Evolutionary conservation across 139 green algal genomes (phyloP), one percentile per base, ranked within the genome.

Genomic region (Chlorella sp.): DNA sequence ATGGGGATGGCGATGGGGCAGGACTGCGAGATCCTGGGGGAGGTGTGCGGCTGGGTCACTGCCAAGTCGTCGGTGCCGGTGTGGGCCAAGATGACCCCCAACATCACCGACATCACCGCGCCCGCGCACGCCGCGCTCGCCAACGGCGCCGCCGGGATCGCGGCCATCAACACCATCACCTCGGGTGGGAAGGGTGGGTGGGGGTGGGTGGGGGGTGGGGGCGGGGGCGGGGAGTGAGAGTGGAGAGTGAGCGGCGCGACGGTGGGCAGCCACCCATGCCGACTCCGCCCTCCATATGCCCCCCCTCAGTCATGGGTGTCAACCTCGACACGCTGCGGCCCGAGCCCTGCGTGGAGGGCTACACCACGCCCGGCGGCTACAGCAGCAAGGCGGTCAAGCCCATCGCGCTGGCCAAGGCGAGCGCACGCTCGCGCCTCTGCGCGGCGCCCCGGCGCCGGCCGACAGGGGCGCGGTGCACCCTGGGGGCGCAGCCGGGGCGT

Each of bases 51-150:
- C 35, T 99, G 95, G 95, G 94, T 98, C 80, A 95, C 95, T 70
- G 83, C 79, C 1, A 86, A 83, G 27, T 85, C 95, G 40, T 95
- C 71, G 21, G 81, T 92, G 23, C 95, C 95, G 0, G 96, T 99
- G 46, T 99, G 95, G 95, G 92, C 93, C 73, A 99, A 99, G 86
- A 98, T 99, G 95, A 98, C 95, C 11, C 95, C 95, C 42, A 99
- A 99, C 90, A 91, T 99, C 67, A 99, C 96, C 5, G 65, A 73
- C 67, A 81, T 73, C 70, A 53, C 53, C 17, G 5, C 40, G 56
- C 67, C 75, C 6, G 77, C 82, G 19, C 76, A 58, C 59, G 64
- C 67, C 7, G 73, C 85, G 8, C 76, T 90, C 79, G 82, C 29
- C 88, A 86, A 67, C 86, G 95, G 78, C 87, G 90, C 83, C 63